These are phyloP conservation scores for Luffa acutangula DNA, from an alignment of 306 rosid species.

Conservation along the genomic window DNA sequence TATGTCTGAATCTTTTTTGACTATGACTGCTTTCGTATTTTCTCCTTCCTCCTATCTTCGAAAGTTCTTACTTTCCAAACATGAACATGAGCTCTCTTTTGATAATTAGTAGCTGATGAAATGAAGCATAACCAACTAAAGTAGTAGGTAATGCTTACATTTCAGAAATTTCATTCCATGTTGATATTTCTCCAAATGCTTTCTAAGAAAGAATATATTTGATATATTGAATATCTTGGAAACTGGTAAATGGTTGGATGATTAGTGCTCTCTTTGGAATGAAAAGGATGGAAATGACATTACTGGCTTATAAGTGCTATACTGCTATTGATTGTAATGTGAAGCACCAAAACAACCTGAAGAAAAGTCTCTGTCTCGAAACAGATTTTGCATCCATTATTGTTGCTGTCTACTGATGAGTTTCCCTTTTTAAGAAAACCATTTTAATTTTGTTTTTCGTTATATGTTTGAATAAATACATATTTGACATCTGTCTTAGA, in stretches of 20 bases:
- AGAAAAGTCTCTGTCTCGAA: not conserved
- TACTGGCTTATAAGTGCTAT: not conserved
- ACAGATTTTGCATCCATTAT: not conserved
- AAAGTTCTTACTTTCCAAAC: not conserved
- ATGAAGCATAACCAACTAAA: not conserved
- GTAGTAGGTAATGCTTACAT: not conserved
- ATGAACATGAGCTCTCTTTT: not conserved
- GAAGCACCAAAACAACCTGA: slow-evolving; percentile 1
- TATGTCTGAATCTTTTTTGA: not conserved
- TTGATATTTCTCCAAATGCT: not conserved
- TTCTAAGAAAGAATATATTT: not conserved
- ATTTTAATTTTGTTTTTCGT: not conserved
- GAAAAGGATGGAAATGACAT: slow-evolving; percentile 5
- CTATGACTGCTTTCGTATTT: not conserved
- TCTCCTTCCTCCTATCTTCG: not conserved
- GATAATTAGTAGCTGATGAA: not conserved
- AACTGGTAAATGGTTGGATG: not conserved
- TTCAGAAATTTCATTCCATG: not conserved
- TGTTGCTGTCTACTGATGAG: not conserved
- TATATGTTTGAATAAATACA: not conserved
- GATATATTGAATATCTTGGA: not conserved
- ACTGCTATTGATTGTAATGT: slow-evolving; percentile 1
- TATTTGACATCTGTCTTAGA: not conserved
- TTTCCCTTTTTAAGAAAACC: not conserved
- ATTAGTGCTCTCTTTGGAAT: not conserved